Base-by-base conservation (phyloP, 441 rosid genomes). In the Gossypium trilobum region DNA sequence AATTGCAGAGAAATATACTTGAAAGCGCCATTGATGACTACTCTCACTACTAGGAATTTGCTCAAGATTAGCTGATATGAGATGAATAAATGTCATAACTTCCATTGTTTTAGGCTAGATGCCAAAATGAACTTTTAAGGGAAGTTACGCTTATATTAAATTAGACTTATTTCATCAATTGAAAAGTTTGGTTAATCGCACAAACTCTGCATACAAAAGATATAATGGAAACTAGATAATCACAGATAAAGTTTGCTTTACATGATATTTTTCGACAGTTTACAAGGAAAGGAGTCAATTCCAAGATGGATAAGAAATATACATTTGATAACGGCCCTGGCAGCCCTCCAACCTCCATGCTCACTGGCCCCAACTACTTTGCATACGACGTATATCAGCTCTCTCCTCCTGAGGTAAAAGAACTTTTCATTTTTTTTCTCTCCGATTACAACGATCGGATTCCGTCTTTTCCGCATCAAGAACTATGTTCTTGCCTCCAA, bases 391-490 rank as follows among this genome's bases (percentile, higher is more conserved):
- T 25, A 50, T 65, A 56, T 51, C 71, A 65, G 3, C 52, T 42
- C 19, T 55, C 57, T 68, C 68, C 61, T 1, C 9, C 1, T 5
- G 68, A 74, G 68, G 68, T 4, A n/a, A 68, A 8, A 29, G 33
- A 29, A 29, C 33, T 29, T 29, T 29, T 29, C 33, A 29, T 29
- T 29, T 29, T 29, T 29, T 29, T 29, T 29, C 33, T 29, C 33
- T 29, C 7, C 33, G 6, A 29, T 29, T 29, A 29, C 33, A 29
- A 29, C 5, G 33, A 29, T 29, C 7, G 1, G 6, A 29, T 29
- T 29, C 7, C 6, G 0, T 87, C 89, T 57, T 85, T 1, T 82
- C 83, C 4, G 46, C 86, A 89, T 1, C 62, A 65, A 6, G 71
- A 83, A 74, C 86, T 87, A 0, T 77, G 70, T 31, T 59, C 73